Evolutionary conservation across 805 yeast genomes (phyloP), one percentile per base, ranked within the genome.

Genomic region (Lipomyces mesembrius): DNA sequence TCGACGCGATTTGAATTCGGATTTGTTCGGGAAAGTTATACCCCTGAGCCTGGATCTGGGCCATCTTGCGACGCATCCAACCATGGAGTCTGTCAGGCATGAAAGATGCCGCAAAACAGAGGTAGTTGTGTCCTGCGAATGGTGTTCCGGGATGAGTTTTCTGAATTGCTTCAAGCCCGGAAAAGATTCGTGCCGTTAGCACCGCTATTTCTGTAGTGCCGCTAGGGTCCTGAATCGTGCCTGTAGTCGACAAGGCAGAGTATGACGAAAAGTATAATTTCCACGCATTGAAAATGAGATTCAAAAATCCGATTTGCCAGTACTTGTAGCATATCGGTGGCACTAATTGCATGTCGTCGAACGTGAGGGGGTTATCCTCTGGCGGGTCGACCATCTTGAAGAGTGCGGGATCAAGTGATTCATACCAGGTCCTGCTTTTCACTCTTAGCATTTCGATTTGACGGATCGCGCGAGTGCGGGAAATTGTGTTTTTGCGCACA

Each of bases 51-150:
- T 65, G 71, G 35, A 67, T 62, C 39, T 57, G 63, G 4, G 71
- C 68, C 37, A 67, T 53, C n/a, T 58, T 64, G 59, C 71, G 61
- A 22, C 71, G 66, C 11, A 63, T 60, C 71, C 71, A 67, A 39
- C 20, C 59, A 29, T 65, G 68, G 20, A 65, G 57, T n/a, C 54
- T 34, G 7, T 60, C 62, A 3, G 68, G 68, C 68, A 67, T 56
- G 61, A 65, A 65, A 1, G 53, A 29, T 29, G 68, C 68, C 8
- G 64, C 69, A 25, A 65, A 29, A 58, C 71, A 67, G 17, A 67
- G 60, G 29, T 67, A 67, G 53, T 55, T 62, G 59, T 67, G 71
- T 8, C 43, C 52, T 6, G 62, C 66, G 37, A 67, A 62, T 4
- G 65, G 59, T 8, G 64, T 58, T 17, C 71, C 71, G 12, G 66